Conservation (phyloP, 805 yeast genomes). For the Cyberlindnera japonica region DNA sequence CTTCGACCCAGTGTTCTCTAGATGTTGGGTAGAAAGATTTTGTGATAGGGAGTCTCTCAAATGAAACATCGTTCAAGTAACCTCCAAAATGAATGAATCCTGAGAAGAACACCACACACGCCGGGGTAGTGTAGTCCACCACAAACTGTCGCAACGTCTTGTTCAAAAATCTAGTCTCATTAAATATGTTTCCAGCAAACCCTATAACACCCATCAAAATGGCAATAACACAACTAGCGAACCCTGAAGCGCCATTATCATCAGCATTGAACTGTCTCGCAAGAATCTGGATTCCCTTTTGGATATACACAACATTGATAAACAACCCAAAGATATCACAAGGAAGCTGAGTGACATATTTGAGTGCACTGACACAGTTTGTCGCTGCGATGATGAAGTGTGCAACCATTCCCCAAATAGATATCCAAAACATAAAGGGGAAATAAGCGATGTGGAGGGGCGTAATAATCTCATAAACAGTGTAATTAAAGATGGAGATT, state of each 20-base stretch:
- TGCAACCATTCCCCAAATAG: constrained; percentile 83
- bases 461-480: constrained; percentile 69
- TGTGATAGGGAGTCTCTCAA: constrained; percentile 66
- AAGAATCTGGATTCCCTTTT: constrained; percentile 85
- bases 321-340: constrained; percentile 94
- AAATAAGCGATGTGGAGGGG: constrained; percentile 47
- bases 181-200: constrained; percentile 48
- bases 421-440: constrained; percentile 95
- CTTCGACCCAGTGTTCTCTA: constrained; percentile 37
- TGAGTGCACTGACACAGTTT: constrained; percentile 64
- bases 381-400: constrained; percentile 69
- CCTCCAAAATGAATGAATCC: constrained; percentile 95
- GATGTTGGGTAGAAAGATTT: constrained; percentile 73
- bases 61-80: constrained; percentile 48
- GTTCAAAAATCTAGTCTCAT: constrained; percentile 56
- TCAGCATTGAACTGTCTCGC: constrained; percentile 57
- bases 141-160: constrained; percentile 62
- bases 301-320: constrained; percentile 81
- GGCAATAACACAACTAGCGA: constrained; percentile 70
- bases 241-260: constrained; percentile 48
- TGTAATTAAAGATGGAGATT: constrained; percentile 84
- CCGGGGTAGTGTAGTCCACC: constrained; percentile 83
- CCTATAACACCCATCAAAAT: constrained; percentile 78
- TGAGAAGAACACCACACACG: constrained; percentile 82
- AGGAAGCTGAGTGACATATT: constrained; percentile 73